Evolutionary conservation across 2,329 filamentous ascomycete genomes (phyloP).

Genomic region (Sporothrix sp.): DNA sequence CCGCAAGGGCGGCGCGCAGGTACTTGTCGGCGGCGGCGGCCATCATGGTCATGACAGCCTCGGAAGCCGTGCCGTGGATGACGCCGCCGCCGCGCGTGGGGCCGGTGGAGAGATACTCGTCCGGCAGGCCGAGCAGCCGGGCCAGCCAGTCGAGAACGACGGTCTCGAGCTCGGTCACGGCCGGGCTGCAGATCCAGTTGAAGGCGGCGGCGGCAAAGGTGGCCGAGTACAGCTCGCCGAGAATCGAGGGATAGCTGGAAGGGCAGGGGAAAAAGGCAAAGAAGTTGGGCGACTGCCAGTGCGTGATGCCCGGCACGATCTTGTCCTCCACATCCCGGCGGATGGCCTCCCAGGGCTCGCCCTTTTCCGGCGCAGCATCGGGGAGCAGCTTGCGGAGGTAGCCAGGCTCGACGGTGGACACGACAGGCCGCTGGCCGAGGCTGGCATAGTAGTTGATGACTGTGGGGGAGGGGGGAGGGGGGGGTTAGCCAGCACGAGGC

Average conservation of each 20-base stretch:
- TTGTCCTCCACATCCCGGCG: constrained; percentile 73
- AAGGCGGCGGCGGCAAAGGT: constrained; percentile 86
- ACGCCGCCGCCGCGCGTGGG: constrained; percentile 72
- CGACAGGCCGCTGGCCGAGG: constrained; percentile 58
- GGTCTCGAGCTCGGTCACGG: constrained; percentile 87
- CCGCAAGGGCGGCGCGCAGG: constrained; percentile 35
- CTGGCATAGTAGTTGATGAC: constrained; percentile 78
- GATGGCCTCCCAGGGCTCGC: constrained; percentile 68
- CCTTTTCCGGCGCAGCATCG: constrained; percentile 49
- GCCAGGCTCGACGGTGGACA: constrained; percentile 71
- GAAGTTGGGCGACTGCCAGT: constrained; percentile 90
- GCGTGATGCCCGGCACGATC: constrained; percentile 85
- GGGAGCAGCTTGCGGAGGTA: constrained; percentile 79
- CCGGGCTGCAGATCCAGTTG: constrained; percentile 94
- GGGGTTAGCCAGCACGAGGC: neutral
- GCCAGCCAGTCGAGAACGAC: constrained; percentile 89
- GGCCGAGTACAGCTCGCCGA: constrained; percentile 86
- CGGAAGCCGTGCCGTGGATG: constrained; percentile 86
- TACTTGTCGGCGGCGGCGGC: constrained; percentile 78
- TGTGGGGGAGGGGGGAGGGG: constrained; percentile 27
- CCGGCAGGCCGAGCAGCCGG: constrained; percentile 61
- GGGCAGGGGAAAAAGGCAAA: constrained; percentile 90
- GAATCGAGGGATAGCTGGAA: constrained; percentile 71
- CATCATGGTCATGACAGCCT: constrained; percentile 78
- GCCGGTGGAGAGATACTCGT: constrained; percentile 62